A percentile compares a stretch with the other conserved stretches of the same genome.
These are phyloP conservation scores for Elaeis oleifera DNA, from an alignment of 202 grass and related monocot genomes.

Conservation along the genomic window DNA sequence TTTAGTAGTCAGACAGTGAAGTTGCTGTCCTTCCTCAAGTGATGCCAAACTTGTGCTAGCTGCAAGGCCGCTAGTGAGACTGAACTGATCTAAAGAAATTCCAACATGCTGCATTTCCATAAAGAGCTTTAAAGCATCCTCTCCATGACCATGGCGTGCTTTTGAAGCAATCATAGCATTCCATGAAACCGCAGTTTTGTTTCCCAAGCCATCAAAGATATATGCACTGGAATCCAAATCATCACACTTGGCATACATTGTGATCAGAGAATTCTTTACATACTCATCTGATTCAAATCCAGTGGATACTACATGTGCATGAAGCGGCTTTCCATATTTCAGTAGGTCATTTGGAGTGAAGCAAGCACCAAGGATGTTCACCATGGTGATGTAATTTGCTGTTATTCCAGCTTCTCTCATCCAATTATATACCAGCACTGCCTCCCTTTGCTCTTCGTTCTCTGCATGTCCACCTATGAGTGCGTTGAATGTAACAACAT, in stretches of 20 bases:
- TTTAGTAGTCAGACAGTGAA: slow-evolving; percentile 62
- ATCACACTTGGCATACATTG: slow-evolving; percentile 73
- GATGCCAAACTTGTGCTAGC: slow-evolving; percentile 61
- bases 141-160: slow-evolving; percentile 53
- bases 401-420: slow-evolving; percentile 43
- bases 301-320: slow-evolving; percentile 45
- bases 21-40: slow-evolving; percentile 81
- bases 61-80: slow-evolving; percentile 51
- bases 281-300: slow-evolving; percentile 59
- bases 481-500: slow-evolving; percentile 60
- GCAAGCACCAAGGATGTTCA: slow-evolving; percentile 55
- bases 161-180: slow-evolving; percentile 64
- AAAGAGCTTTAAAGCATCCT: slow-evolving; percentile 60
- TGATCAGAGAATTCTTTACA: slow-evolving; percentile 67
- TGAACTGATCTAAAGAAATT: slow-evolving; percentile 50
- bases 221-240: slow-evolving; percentile 51
- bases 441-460: slow-evolving; percentile 29
- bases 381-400: slow-evolving; percentile 61
- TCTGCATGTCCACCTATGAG: slow-evolving; percentile 55
- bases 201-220: slow-evolving; percentile 43
- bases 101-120: slow-evolving; percentile 46
- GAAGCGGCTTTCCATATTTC: slow-evolving; percentile 44
- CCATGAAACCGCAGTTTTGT: slow-evolving; percentile 49
- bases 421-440: slow-evolving; percentile 49
- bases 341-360: slow-evolving; percentile 25